These are phyloP conservation scores for Kernera saxatilis DNA, from an alignment of 345 rosid genomes.

Conservation along the genomic window DNA sequence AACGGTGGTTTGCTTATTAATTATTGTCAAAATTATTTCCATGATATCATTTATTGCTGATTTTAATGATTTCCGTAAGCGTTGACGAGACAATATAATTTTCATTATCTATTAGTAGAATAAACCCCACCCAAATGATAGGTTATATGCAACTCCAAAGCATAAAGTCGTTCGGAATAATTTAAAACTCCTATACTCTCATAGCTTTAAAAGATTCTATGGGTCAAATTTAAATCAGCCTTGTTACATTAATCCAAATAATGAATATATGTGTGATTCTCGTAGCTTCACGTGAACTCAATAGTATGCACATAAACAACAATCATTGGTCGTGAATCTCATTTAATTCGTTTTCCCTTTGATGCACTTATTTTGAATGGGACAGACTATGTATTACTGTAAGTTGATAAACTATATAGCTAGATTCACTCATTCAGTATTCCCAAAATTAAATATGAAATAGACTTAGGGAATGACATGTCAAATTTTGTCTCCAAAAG, in stretches of 20 bases:
- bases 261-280: constrained; percentile 16
- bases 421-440: not conserved
- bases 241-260: not conserved
- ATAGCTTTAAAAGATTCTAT: not conserved
- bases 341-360: constrained; percentile 13
- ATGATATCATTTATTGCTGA: constrained; percentile 1
- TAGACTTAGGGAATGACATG: constrained; percentile 19
- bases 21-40: not conserved
- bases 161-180: not conserved
- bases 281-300: constrained; percentile 27
- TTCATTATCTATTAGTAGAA: not conserved
- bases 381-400: not conserved
- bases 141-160: not conserved
- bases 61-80: not conserved
- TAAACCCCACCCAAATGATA: constrained; percentile 12
- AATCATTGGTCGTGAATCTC: constrained; percentile 18
- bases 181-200: not conserved
- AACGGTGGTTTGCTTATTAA: not conserved
- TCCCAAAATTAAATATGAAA: constrained; percentile 7
- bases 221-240: not conserved
- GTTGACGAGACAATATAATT: constrained; percentile 12
- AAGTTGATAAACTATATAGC: constrained; percentile 10
- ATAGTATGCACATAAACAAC: constrained; percentile 8
- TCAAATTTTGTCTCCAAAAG: constrained; percentile 26
- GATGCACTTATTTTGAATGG: constrained; percentile 19